A percentile compares a stretch with the other conserved stretches of the same genome.
Conservation (phyloP, 1,284 basidiomycete genomes). For the Rhodotorula glutinis region DNA sequence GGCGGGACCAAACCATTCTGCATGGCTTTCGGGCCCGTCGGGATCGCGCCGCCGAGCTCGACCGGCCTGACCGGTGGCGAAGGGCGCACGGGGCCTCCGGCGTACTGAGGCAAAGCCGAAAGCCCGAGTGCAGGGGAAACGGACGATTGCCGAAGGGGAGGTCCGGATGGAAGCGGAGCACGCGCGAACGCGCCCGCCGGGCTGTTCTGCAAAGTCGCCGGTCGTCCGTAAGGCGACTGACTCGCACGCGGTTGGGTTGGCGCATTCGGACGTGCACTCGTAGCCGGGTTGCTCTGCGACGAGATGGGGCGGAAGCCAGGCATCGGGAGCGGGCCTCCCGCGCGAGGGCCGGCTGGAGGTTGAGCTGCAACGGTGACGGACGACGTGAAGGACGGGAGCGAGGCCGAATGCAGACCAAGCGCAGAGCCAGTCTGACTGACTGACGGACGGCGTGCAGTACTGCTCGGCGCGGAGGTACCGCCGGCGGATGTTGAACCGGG, state of each 20-base stretch:
- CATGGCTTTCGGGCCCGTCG: constrained; percentile 30
- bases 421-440: constrained; percentile 14
- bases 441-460: background rate
- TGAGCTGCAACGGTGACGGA: background rate
- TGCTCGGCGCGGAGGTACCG: background rate
- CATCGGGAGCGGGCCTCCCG: background rate
- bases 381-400: background rate
- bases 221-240: background rate
- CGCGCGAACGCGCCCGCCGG: background rate
- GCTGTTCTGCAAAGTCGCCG: background rate
- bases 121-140: constrained; percentile 2
- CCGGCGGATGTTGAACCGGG: background rate
- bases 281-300: background rate
- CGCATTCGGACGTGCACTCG: no score
- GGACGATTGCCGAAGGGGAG: background rate
- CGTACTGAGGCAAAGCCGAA: constrained; percentile 4
- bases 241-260: background rate
- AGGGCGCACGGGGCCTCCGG: constrained; percentile 3
- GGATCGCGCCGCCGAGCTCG: constrained; percentile 23
- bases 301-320: constrained; percentile 9
- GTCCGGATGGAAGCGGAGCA: background rate
- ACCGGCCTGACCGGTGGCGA: constrained; percentile 22
- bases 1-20: background rate
- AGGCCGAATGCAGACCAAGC: constrained; percentile 22
- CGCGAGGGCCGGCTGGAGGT: background rate